Base-by-base conservation (phyloP, 1,284 basidiomycete genomes). In the Cutaneotrichosporon curvatum region DNA sequence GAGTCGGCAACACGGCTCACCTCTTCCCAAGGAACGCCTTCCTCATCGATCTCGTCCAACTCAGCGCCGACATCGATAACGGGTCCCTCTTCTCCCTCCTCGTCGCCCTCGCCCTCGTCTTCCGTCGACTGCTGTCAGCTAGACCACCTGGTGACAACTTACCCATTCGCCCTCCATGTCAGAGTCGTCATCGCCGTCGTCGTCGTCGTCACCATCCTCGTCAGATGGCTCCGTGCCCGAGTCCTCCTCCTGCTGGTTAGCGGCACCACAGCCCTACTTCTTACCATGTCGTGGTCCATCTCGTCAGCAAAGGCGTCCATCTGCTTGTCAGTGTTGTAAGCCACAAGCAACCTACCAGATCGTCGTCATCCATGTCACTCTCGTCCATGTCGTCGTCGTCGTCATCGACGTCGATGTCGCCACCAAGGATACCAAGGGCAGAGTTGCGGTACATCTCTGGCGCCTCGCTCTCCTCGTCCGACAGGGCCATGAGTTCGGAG, bases 371-470 rank as follows among this genome's bases (percentile, higher is more conserved):
- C 48, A 88, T 85, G 45, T 84, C 85, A 15, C 70, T 71, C n/a
- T 83, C 84, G 12, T 82, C 86, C 32, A 82, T 84, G 22, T 81
- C 82, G 37, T 83, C 85, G 45, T 85, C 84, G 35, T 84, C 84
- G 20, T 78, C 77, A 47, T 79, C 69, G 50, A 78, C 72, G 22
- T 67, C 72, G 53, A 69, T 61, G 2, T 71, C 73, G 25, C 68
- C 88, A 59, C 81, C 83, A 64, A 85, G 88, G 74, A 98, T 92
- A 59, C 94, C 95, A 33, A 99, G 78, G 5, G 90, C 87, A 1
- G 94, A 98, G 70, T 94, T 95, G 50, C 94, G 84, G 72, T 98
- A 98, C 19, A 98, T 75, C 71, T 98, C 89, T 15, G 79, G 77
- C 16, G 80, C 78, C 3, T 80, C 79, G 0, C 57, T 59, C 15